Percentiles rank a stretch among this genome's conserved stretches.
Conservation (phyloP, 169 alveolate genomes). For the Miamiensis avidus region DNA sequence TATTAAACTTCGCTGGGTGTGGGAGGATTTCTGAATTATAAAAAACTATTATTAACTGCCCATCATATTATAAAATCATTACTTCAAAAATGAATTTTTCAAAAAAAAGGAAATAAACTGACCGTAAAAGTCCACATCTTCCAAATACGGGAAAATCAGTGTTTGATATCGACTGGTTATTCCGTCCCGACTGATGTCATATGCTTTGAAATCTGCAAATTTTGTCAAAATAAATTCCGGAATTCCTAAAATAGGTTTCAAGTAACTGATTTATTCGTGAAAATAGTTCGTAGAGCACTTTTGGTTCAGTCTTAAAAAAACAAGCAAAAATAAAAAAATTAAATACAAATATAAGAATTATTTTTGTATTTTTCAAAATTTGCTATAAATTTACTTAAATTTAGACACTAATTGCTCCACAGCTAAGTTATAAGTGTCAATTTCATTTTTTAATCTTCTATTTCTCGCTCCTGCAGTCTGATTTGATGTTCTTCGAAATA, state of each 20-base stretch:
- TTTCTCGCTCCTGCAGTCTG: no score
- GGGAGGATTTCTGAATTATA: constrained; percentile 14
- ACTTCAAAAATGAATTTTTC: neutral
- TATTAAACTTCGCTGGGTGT: neutral
- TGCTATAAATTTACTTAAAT: no score
- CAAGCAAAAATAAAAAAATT: no score
- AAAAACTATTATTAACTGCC: neutral
- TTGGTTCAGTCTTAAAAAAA: no score
- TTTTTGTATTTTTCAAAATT: no score
- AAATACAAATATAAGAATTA: no score
- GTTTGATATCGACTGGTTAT: constrained; percentile 7
- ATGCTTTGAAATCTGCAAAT: constrained; percentile 2
- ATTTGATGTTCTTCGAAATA: no score
- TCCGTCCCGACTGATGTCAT: constrained; percentile 12
- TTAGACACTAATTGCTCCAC: no score
- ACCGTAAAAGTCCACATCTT: neutral
- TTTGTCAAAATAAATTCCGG: neutral
- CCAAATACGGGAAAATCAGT: constrained; percentile 3
- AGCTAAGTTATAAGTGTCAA: no score
- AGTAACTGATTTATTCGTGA: constrained; percentile 14
- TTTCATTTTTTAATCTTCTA: no score
- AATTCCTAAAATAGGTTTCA: neutral
- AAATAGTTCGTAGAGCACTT: neutral
- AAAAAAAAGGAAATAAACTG: neutral
- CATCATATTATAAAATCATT: no score